A percentile compares a stretch with the other conserved stretches of the same genome.
These are phyloP conservation scores for Aspergillus floridensis DNA, from an alignment of 2,329 filamentous ascomycete species.

Conservation along the genomic window DNA sequence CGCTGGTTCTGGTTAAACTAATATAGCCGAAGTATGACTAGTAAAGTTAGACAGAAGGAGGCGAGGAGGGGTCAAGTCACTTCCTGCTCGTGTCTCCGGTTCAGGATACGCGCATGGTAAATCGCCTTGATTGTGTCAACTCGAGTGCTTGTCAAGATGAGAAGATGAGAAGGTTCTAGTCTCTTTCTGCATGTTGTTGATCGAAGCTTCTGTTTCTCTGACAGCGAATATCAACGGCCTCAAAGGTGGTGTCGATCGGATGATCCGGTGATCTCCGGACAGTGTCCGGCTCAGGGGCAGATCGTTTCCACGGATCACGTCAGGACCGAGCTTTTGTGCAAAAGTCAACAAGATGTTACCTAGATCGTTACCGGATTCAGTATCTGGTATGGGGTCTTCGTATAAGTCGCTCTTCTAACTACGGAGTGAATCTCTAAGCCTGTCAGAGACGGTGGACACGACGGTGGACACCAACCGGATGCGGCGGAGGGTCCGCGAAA, in stretches of 20 bases:
- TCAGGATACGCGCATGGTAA: no score
- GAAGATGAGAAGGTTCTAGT: background rate
- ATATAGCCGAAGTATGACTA: background rate
- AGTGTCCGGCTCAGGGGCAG: background rate
- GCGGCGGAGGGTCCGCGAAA: no score
- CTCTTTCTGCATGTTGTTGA: background rate
- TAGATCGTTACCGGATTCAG: no score
- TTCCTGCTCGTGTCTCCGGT: background rate
- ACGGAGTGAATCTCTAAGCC: no score
- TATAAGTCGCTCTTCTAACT: no score
- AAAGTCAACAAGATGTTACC: background rate
- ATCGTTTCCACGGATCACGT: background rate
- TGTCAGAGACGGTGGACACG: no score
- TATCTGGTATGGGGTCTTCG: no score
- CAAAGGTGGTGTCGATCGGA: slow-evolving; percentile 10
- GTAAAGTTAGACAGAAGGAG: background rate
- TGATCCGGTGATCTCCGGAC: slow-evolving; percentile 12
- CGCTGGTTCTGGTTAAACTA: background rate
- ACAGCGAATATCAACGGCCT: background rate
- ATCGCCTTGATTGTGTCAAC: background rate
- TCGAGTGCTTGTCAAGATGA: no score
- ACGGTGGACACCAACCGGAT: no score
- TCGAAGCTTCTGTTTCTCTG: background rate
- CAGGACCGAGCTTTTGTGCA: background rate
- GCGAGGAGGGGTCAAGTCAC: no score